These are phyloP conservation scores for Spiraea crenata DNA, from an alignment of 331 rosid species.

Conservation along the genomic window DNA sequence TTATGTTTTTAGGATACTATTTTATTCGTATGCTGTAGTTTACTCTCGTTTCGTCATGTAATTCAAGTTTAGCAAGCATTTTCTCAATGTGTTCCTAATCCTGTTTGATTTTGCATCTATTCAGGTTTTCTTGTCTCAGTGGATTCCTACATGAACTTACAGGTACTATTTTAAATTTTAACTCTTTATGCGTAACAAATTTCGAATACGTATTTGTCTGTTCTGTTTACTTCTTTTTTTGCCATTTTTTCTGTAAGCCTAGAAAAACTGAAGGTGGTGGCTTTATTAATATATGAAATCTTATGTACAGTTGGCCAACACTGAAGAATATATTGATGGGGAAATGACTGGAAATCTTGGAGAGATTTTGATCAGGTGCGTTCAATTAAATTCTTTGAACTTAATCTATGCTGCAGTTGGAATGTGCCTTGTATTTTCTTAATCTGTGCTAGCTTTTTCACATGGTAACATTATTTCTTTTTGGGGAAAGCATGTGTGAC, in stretches of 20 bases:
- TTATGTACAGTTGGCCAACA: slow-evolving; percentile 71
- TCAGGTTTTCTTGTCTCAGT: slow-evolving; percentile 90
- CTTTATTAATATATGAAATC: slow-evolving; percentile 17
- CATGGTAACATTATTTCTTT: background rate
- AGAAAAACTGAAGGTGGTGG: background rate
- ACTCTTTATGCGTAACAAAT: background rate
- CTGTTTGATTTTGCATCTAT: background rate
- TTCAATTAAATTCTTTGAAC: background rate
- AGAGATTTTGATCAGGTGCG: slow-evolving; percentile 93
- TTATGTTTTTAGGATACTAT: background rate
- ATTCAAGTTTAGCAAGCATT: background rate
- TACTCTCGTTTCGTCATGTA: background rate
- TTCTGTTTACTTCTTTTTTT: background rate
- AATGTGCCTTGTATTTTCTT: background rate
- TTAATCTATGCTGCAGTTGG: background rate
- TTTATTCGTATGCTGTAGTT: background rate
- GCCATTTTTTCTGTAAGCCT: background rate
- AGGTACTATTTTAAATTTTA: slow-evolving; percentile 39
- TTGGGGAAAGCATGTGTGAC: background rate
- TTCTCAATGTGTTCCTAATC: background rate
- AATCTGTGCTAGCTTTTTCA: background rate
- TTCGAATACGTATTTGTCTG: background rate
- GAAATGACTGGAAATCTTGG: slow-evolving; percentile 86
- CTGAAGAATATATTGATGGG: slow-evolving; percentile 91
- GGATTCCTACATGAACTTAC: slow-evolving; percentile 96